Percentiles rank a stretch among this genome's conserved stretches.
Conservation (phyloP, 2,329 filamentous ascomycete species). For the Ceratocystis variospora region DNA sequence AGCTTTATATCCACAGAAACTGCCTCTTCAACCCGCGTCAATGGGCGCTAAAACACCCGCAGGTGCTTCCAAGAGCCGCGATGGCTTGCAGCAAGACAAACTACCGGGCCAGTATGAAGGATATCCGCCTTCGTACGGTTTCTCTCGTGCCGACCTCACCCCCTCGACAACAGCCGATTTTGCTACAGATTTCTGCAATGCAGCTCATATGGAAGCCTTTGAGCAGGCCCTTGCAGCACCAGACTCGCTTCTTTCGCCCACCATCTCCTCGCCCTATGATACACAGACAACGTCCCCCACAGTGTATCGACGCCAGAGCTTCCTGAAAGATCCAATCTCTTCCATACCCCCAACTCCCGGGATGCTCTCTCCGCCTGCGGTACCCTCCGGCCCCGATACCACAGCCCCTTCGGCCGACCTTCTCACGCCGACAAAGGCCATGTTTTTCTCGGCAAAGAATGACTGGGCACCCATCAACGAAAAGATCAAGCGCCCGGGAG, state of each 20-base stretch:
- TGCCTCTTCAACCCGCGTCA: background rate
- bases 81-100: background rate
- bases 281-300: conserved; percentile 19
- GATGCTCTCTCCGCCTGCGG: conserved; percentile 29
- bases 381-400: conserved; percentile 21
- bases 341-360: conserved; percentile 16
- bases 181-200: conserved; percentile 60
- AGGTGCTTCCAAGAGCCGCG: background rate
- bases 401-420: conserved; percentile 22
- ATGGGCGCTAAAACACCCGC: conserved; percentile 4
- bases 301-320: conserved; percentile 23
- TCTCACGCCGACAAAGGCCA: conserved; percentile 25
- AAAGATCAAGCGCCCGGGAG: conserved; percentile 38
- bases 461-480: conserved; percentile 89
- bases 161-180: conserved; percentile 59
- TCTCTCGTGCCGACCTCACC: conserved; percentile 52
- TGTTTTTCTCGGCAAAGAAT: conserved; percentile 78
- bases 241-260: conserved; percentile 52
- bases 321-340: background rate
- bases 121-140: conserved; percentile 36
- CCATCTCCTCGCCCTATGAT: conserved; percentile 34
- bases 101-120: background rate
- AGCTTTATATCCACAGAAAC: conserved; percentile 6
- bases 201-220: conserved; percentile 64
- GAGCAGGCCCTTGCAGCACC: conserved; percentile 70